Base-by-base conservation (phyloP, 2,329 filamentous ascomycete species). In the Monosporascus sp. region DNA sequence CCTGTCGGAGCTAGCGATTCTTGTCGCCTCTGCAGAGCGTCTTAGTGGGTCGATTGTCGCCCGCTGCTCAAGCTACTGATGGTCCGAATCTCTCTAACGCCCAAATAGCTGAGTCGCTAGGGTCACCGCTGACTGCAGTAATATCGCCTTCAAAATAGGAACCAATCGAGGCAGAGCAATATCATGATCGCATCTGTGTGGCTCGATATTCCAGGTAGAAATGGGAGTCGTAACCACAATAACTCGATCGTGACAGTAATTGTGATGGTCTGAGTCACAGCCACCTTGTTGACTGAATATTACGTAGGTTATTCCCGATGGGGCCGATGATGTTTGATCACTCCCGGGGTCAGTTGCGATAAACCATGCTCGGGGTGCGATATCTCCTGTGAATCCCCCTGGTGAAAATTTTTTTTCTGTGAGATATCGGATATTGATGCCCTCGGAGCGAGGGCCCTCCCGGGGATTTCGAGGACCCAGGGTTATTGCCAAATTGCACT, bases 401-500 rank as follows among this genome's bases (percentile, higher is more conserved):
- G 43, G n/a, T 24, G 43, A 46, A 46, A 46, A 26, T 19, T 31
- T 46, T 45, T 45, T 24, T 26, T 46, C 20, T 11, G 17, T 0
- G 37, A 37, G 50, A 35, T 49, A 46, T 56, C 51, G 57, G 58
- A 57, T 58, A 55, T 57, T 43, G 53, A 60, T 53, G 37, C 52
- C 48, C 48, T 53, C 31, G 54, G 56, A 22, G 48, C 48, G 17
- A 20, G 48, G 37, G 24, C 22, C 4, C 37, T 26, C 22, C 48
- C 27, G 5, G 48, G 35, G 9, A 6, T 6, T 59, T 53, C 57
- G 56, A 48, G 55, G 49, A 38, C 50, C 50, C 52, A 52, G 58
- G 31, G 56, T 51, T 55, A 53, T 48, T 37, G 51, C 54, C 55
- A 60, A 59, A 57, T 60, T 55, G 55, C 43, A 53, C 47, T 56